Conservation (phyloP, 2,329 filamentous ascomycete species). For the Colletotrichum horii region DNA sequence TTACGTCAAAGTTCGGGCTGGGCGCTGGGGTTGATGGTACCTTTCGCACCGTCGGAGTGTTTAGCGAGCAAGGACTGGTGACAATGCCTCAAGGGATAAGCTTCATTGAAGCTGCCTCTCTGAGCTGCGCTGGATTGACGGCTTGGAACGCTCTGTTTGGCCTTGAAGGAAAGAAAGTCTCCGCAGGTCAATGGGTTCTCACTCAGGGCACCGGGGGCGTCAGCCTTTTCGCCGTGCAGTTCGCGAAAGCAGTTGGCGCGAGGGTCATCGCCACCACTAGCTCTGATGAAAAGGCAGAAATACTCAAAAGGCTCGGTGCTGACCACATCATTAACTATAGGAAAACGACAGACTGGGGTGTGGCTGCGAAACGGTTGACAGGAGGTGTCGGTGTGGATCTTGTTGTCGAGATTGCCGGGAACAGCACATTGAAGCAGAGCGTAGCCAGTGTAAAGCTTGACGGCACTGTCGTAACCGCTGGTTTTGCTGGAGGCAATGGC, state of each 20-base stretch:
- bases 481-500: slow-evolving; percentile 34
- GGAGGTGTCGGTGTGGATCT: slow-evolving; percentile 43
- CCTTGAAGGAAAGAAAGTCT: slow-evolving; percentile 40
- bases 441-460: slow-evolving; percentile 43
- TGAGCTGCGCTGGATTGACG: slow-evolving; percentile 59
- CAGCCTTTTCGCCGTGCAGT: slow-evolving; percentile 43
- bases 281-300: slow-evolving; percentile 45
- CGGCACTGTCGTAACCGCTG: slow-evolving; percentile 42
- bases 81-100: slow-evolving; percentile 55
- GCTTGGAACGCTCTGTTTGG: slow-evolving; percentile 65
- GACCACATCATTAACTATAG: slow-evolving; percentile 50
- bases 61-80: slow-evolving; percentile 62
- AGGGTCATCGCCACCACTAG: slow-evolving; percentile 50
- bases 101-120: slow-evolving; percentile 62
- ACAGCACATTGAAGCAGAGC: slow-evolving; percentile 42
- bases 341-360: slow-evolving; percentile 43
- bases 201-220: slow-evolving; percentile 49
- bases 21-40: slow-evolving; percentile 34
- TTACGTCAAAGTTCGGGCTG: slow-evolving; percentile 40
- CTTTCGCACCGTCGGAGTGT: slow-evolving; percentile 32
- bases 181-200: slow-evolving; percentile 40
- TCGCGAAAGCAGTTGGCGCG: slow-evolving; percentile 44
- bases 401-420: slow-evolving; percentile 49
- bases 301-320: slow-evolving; percentile 43
- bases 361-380: slow-evolving; percentile 38